A percentile compares a stretch with the other conserved stretches of the same genome.
Conservation (phyloP, 805 yeast genomes). For the Saturnispora diversa region DNA sequence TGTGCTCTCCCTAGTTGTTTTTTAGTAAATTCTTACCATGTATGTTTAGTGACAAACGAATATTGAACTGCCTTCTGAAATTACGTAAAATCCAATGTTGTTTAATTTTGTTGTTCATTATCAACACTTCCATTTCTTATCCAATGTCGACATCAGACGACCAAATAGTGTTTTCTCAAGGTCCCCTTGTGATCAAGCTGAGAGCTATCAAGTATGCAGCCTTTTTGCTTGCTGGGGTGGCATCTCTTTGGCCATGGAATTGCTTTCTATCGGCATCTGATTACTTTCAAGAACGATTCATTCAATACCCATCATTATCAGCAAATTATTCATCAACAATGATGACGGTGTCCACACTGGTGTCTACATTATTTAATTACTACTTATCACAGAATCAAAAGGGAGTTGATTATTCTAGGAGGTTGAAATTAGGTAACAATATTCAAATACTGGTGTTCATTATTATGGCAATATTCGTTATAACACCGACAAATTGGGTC, state of each 20-base stretch:
- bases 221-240: slow-evolving; percentile 62
- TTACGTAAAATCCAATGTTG: too few species aligned
- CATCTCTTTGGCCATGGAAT: slow-evolving; percentile 96
- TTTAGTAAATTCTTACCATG: too few species aligned
- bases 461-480: slow-evolving; percentile 45
- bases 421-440: slow-evolving; percentile 55
- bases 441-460: slow-evolving; percentile 53
- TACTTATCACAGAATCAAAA: slow-evolving; percentile 59
- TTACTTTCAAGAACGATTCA: slow-evolving; percentile 61
- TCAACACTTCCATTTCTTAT: not conserved
- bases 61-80: too few species aligned
- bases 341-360: slow-evolving; percentile 77
- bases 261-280: slow-evolving; percentile 80
- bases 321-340: slow-evolving; percentile 67
- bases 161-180: slow-evolving; percentile 1
- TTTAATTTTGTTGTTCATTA: not conserved
- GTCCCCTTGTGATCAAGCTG: slow-evolving; percentile 12
- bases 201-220: slow-evolving; percentile 41
- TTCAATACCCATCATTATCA: slow-evolving; percentile 40
- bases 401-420: slow-evolving; percentile 45
- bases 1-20: too few species aligned
- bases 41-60: not conserved
- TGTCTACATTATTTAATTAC: slow-evolving; percentile 52
- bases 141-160: slow-evolving; percentile 1
- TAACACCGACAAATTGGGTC: slow-evolving; percentile 29